Base-by-base conservation (phyloP, 2,329 filamentous ascomycete genomes). In the Aquanectria penicillioides region DNA sequence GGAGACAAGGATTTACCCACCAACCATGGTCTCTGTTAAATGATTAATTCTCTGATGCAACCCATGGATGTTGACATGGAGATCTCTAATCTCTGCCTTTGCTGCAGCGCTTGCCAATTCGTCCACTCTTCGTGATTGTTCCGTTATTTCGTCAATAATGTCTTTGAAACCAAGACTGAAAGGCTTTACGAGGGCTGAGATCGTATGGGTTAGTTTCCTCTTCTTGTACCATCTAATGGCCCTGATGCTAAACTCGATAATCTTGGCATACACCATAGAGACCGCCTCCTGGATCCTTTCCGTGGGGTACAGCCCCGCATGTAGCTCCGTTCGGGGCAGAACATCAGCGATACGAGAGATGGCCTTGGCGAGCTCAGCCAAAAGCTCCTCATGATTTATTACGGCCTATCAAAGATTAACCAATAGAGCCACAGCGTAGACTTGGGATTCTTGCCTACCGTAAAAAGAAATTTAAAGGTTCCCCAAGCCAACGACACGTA, bases 71-170 rank as follows among this genome's bases (percentile, higher is more conserved):
- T 22, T 34, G 6, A 33, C n/a, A 23, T 23, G 43, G 28, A 47
- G 43, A 23, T 47, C 43, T 33, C 43, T 47, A 15, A 47, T 47
- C 13, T 47, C 43, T 13, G 28, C 43, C 18, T 47, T 47, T 3
- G 26, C 26, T 13, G 28, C 43, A 12, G 18, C 28, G 12, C 26
- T 34, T 6, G 43, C 28, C 23, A 41, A 26, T 41, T 41, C 22
- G 11, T 41, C 13, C 6, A 41, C 38, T 9, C 9, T 41, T 25
- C 38, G 38, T 7, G 38, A 41, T 7, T 23, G 22, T 10, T 26
- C 38, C 2, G 38, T 25, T 3, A 41, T 41, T 2, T 41, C 38
- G 20, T 41, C 20, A 7, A 41, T 8, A 10, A 41, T 41, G 10
- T 38, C 10, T 4, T 40, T 26, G 15, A 50, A 31, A 9, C 22